A percentile compares a stretch with the other conserved stretches of the same genome.
These are phyloP conservation scores for Botrytis galanthina DNA, from an alignment of 2,329 filamentous ascomycete species.

Conservation along the genomic window DNA sequence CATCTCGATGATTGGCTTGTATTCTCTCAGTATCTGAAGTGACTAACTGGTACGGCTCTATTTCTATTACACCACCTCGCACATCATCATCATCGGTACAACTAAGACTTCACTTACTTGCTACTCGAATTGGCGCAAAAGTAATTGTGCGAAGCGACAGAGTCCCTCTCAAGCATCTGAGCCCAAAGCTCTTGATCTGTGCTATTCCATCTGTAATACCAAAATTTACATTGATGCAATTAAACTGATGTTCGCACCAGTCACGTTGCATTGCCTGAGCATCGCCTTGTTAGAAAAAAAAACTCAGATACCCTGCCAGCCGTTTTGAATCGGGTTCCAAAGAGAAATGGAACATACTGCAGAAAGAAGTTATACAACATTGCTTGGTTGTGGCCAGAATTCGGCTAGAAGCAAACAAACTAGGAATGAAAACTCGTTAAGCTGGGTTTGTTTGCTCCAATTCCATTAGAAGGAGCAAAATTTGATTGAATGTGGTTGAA, in stretches of 20 bases:
- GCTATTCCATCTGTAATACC: background rate
- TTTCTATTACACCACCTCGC: conserved; percentile 2
- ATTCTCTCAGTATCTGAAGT: background rate
- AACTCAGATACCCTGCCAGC: background rate
- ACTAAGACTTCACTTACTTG: background rate
- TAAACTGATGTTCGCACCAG: background rate
- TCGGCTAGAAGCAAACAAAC: conserved; percentile 12
- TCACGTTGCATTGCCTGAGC: conserved; percentile 2
- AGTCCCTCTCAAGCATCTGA: background rate
- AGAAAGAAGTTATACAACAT: conserved; percentile 17
- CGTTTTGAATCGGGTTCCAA: background rate
- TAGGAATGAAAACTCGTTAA: background rate
- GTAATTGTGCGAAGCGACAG: conserved; percentile 1
- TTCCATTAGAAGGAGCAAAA: background rate
- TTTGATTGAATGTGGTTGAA: conserved; percentile 11
- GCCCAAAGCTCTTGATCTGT: background rate
- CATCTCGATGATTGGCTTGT: background rate
- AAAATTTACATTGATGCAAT: background rate
- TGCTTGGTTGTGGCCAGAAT: conserved; percentile 1
- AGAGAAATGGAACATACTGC: conserved; percentile 7
- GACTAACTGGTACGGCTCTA: background rate
- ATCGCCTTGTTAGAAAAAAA: background rate
- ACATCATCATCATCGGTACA: conserved; percentile 12
- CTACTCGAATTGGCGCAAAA: background rate
- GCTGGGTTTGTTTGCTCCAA: conserved; percentile 10